Evolutionary conservation across 805 yeast species (phyloP), one percentile per base, ranked within the genome.

Genomic region (Metschnikowia rubicola): DNA sequence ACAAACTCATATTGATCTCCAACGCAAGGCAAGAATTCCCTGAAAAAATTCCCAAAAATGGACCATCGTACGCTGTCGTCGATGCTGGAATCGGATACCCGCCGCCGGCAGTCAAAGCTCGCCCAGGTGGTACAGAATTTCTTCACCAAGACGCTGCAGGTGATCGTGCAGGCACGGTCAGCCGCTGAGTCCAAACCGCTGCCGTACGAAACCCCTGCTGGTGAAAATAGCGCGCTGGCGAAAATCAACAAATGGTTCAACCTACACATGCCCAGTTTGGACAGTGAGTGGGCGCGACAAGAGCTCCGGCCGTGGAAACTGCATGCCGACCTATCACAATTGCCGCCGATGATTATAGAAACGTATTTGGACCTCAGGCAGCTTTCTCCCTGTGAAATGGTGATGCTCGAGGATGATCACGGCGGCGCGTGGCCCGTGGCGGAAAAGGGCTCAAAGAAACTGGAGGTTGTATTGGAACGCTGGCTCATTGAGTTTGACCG

Each of bases 381-480:
- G 19, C 62, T 86, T 40, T 66, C 77, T 7, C 64, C 81, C 1
- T 77, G 79, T 36, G 88, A 85, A 52, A 71, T 81, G 17, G 72
- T 87, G 30, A 76, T 81, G 31, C 63, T 87, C 35, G 70, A 70
- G 29, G 91, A 85, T 55, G 75, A 73, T 3, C 73, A 74, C 8
- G 78, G 75, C 21, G 72, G 73, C 52, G 59, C 75, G 11, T 82
- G 85, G 78, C 69, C 77, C 9, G 83, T 83, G 10, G 71, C 84
- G 9, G 79, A 75, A 48, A 62, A 67, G 10, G 85, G 84, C 11
- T 72, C 77, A 3, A 80, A 78, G 58, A 86, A 86, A 58, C 74
- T 80, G 13, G 98, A 92, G 64, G 79, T 94, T n/a, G 97, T 94
- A 2, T 68, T 94, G 47, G 99, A 94, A 61, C 76, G 99, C 49